Evolutionary conservation across 2,329 filamentous ascomycete species (phyloP), one percentile per base, ranked within the genome.

Genomic region (Chalaropsis thielavioides): DNA sequence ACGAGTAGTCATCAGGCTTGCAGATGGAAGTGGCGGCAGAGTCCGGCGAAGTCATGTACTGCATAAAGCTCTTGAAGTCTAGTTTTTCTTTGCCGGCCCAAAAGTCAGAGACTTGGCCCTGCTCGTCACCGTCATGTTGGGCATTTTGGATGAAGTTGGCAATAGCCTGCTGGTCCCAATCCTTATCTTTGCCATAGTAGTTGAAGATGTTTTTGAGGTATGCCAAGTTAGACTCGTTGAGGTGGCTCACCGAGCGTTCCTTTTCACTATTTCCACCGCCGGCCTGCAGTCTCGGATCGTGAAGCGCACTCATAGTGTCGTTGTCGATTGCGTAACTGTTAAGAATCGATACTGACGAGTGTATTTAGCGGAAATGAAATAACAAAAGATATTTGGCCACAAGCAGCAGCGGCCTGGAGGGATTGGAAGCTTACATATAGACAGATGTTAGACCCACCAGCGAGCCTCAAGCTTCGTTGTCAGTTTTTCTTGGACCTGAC

Each of bases 1-100:
- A 87, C 62, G 90, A 83, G 64, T 94, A 81, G 64, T 84, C 81
- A 64, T 77, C 72, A 1, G 74, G 68, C 27, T 71, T 70, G 22
- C 73, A 73, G 1, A 78, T 77, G 0, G 74, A 75, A 19, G 76
- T 74, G 43, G 75, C 74, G 51, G 77, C 75, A 64, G 77, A 75
- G 13, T 76, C 75, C 2, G 76, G 68, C 31, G 81, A 83, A 2
- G 77, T 78, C 79, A 85, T 83, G 74, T 83, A 84, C n/a, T 70
- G 70, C 35, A 83, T 70, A 69, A 84, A 84, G 64, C 71, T 75
- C 56, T 73, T 70, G 56, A 82, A 75, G 66, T 80, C 78, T 68
- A 83, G 72, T 40, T 73, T 68, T 7, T 68, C 69, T 49, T 68
- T 69, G 24, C 54, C 64, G 31, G 51, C 61, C 19, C 66, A 54